Base-by-base conservation (phyloP, 192 early-diverging fungal species). In the Gaertneriomyces semiglobifer region DNA sequence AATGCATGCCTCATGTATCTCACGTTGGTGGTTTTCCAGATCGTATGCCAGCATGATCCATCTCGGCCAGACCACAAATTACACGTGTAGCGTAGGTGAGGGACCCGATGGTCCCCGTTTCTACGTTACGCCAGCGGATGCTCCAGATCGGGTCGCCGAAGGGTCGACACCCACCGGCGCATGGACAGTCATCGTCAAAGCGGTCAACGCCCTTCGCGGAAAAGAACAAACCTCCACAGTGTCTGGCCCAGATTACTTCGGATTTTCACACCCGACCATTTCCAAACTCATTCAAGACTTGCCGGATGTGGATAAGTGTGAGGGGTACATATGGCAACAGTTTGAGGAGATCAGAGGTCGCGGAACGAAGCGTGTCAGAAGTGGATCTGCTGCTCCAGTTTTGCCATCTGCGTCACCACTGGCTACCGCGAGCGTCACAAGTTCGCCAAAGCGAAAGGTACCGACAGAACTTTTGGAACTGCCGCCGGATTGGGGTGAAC, bases 171-270 rank as follows among this genome's bases (percentile, higher is more conserved):
- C 92, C 9, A 93, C 94, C 0, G 92, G 92, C 12, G 94, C 93
- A n/a, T 96, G 93, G 94, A 89, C 88, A 0, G 73, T 85, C 4
- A 81, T 94, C 46, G 81, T 94, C 43, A 88, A 88, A 67, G 77
- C 69, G 7, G 90, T 89, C 5, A 92, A 96, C 74, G 81, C 81
- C 18, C 82, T 96, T 55, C 81, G 92, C 38, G 79, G 88, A 33
- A 84, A 88, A 7, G 88, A 92, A 41, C 87, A 89, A 51, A 86
- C 87, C 8, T 91, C 90, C 68, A 91, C 89, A 38, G 90, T 89
- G 0, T 88, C 85, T 7, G 93, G 94, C 7, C 93, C 93, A 5
- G 94, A 96, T 62, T 93, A 91, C 65, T 96, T 90, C 79, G 94
- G 94, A 0, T 90, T 96, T 55, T 86, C 91, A 11, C 87, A 92